These are phyloP conservation scores for Henckelia pumila DNA, from an alignment of 257 asterid species.

Conservation along the genomic window DNA sequence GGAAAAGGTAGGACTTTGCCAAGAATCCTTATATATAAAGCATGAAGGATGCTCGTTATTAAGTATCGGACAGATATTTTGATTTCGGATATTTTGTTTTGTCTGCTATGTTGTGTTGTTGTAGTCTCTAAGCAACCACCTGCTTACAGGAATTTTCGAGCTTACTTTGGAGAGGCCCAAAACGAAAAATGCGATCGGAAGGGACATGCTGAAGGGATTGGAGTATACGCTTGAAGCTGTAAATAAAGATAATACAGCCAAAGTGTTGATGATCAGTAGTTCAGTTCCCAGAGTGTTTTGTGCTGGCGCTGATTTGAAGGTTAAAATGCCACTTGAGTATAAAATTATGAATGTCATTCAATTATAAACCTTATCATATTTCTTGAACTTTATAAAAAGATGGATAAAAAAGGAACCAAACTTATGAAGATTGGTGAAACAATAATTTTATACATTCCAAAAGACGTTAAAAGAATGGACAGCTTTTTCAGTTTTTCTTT, in stretches of 20 bases:
- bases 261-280: slow-evolving; percentile 78
- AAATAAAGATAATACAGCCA: slow-evolving; percentile 46
- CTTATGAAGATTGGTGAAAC: background rate
- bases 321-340: slow-evolving; percentile 21
- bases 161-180: slow-evolving; percentile 76
- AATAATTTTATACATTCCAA: too few species aligned
- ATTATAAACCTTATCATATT: background rate
- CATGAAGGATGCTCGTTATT: background rate
- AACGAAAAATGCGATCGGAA: slow-evolving; percentile 77
- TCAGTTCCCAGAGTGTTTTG: slow-evolving; percentile 77
- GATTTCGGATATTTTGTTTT: slow-evolving; percentile 16
- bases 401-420: background rate
- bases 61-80: background rate
- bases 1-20: background rate
- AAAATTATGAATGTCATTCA: slow-evolving; percentile 13
- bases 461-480: too few species aligned
- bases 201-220: slow-evolving; percentile 76
- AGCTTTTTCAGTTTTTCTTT: too few species aligned
- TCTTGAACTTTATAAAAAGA: background rate
- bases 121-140: slow-evolving; percentile 12
- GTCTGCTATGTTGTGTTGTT: slow-evolving; percentile 3
- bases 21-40: background rate
- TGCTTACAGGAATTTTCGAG: slow-evolving; percentile 73
- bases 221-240: slow-evolving; percentile 59
- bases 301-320: slow-evolving; percentile 99